These are phyloP conservation scores for Globisporangium sylvaticum DNA, from an alignment of 352 stramenopile genomes.

Conservation along the genomic window DNA sequence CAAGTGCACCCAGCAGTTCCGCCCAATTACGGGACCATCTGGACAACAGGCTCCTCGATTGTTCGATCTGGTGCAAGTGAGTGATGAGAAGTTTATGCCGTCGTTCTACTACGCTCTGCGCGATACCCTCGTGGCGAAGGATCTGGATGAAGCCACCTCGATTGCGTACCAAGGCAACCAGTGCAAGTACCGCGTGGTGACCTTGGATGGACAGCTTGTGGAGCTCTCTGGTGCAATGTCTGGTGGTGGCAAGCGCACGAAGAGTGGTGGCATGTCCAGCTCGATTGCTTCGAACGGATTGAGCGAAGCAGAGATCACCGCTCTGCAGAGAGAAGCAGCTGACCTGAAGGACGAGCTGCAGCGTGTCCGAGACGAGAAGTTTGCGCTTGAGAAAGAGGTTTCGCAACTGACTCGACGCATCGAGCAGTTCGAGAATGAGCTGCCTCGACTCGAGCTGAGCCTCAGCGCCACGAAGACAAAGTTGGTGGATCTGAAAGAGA, in stretches of 20 bases:
- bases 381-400: constrained; percentile 83
- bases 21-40: constrained; percentile 38
- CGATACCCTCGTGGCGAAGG: constrained; percentile 96
- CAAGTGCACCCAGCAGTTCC: constrained; percentile 68
- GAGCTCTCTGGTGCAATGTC: constrained; percentile 99
- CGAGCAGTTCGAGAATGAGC: constrained; percentile 85
- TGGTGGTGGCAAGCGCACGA: constrained; percentile 92
- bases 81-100: constrained; percentile 85
- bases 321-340: constrained; percentile 54
- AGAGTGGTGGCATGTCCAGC: constrained; percentile 92
- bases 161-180: constrained; percentile 92
- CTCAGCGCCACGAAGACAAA: constrained; percentile 58
- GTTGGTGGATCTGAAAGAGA: constrained; percentile 55
- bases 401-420: constrained; percentile 79
- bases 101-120: constrained; percentile 96
- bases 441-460: constrained; percentile 91
- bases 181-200: constrained; percentile 96
- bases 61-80: constrained; percentile 88
- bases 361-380: constrained; percentile 60
- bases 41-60: constrained; percentile 59
- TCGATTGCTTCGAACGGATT: constrained; percentile 41
- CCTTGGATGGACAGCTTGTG: constrained; percentile 96
- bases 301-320: constrained; percentile 57
- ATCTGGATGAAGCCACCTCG: constrained; percentile 91
- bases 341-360: constrained; percentile 47